Percentiles rank a stretch among this genome's conserved stretches.
Conservation (phyloP, 2,329 filamentous ascomycete genomes). For the Alternaria arborescens region DNA sequence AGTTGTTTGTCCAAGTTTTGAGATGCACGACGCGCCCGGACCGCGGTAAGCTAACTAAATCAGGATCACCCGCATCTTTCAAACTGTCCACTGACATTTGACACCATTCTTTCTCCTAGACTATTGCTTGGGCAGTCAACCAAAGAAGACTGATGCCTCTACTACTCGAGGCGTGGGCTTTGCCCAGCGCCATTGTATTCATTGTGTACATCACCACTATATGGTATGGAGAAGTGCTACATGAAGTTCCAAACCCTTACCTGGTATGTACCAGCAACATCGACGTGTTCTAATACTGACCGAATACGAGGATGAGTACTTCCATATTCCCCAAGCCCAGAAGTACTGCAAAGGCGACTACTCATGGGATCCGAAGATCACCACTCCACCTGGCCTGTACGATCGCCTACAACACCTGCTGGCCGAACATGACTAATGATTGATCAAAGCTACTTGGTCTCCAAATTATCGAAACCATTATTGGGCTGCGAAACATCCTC, state of each 20-base stretch:
- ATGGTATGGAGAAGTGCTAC: slow-evolving; percentile 54
- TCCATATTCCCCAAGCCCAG: slow-evolving; percentile 91
- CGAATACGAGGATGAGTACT: slow-evolving; percentile 75
- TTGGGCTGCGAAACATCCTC: slow-evolving; percentile 52
- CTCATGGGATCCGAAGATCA: slow-evolving; percentile 96
- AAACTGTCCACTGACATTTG: neutral
- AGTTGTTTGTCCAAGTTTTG: slow-evolving; percentile 19
- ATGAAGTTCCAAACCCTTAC: slow-evolving; percentile 65
- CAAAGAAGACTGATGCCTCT: slow-evolving; percentile 28
- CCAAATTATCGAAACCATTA: slow-evolving; percentile 49
- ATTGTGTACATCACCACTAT: slow-evolving; percentile 31
- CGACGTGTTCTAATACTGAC: slow-evolving; percentile 7
- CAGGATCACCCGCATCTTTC: slow-evolving; percentile 19
- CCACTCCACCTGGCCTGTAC: slow-evolving; percentile 85
- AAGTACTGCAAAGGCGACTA: slow-evolving; percentile 76
- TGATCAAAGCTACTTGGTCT: slow-evolving; percentile 52
- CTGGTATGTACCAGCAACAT: slow-evolving; percentile 55
- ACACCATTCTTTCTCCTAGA: slow-evolving; percentile 4
- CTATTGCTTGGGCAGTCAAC: neutral
- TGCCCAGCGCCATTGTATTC: slow-evolving; percentile 31
- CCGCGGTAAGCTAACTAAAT: slow-evolving; percentile 25
- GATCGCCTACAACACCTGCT: slow-evolving; percentile 23
- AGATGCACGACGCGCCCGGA: slow-evolving; percentile 17
- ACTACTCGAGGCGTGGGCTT: slow-evolving; percentile 32
- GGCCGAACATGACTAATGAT: slow-evolving; percentile 38